Base-by-base conservation (phyloP, 345 rosid genomes). In the Lagerstroemia speciosa region DNA sequence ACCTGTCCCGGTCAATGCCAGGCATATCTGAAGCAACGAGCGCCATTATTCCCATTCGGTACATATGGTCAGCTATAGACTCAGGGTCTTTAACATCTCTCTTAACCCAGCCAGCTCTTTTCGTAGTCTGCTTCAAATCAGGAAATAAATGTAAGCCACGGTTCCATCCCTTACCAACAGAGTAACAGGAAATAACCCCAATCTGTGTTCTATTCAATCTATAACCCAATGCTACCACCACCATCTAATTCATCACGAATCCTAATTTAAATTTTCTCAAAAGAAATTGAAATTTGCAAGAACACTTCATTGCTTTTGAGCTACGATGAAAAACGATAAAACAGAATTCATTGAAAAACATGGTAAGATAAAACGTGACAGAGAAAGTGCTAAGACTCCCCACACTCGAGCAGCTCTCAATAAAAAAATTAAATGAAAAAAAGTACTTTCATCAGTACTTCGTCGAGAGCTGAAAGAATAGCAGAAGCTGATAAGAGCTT, bases 31-130 rank as follows among this genome's bases (percentile, higher is more conserved):
- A 77, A 68, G 92, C 83, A 69, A 91, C 76, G 8, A 93, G 79
- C 66, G 92, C 92, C 98, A 91, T 91, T 66, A 93, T 73, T 73
- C 97, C 91, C 98, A 93, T 93, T n/a, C 97, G 78, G 48, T 91
- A 85, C 98, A 93, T 91, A 67, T 93, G 98, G 83, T 93, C 98
- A 1, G 89, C 83, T 33, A 93, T 84, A 1, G 96, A 93, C 79
- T 93, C 96, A 8, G 98, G 94, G 75, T 83, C 77, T 67, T 82
- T 79, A 0, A 93, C 82, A 58, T 84, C 91, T 82, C 90, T 86
- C 72, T 69, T 76, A 6, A 91, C 79, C 98, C 98, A 93, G 38
- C 98, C 97, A 68, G 96, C 85, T 75, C 98, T 83, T 73, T 92
- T 89, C 40, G 98, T 91, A 8, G 94, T 89, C 98, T 93, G 69